Conservation (phyloP, 2,329 filamentous ascomycete species). For the Didymella segeticola region DNA sequence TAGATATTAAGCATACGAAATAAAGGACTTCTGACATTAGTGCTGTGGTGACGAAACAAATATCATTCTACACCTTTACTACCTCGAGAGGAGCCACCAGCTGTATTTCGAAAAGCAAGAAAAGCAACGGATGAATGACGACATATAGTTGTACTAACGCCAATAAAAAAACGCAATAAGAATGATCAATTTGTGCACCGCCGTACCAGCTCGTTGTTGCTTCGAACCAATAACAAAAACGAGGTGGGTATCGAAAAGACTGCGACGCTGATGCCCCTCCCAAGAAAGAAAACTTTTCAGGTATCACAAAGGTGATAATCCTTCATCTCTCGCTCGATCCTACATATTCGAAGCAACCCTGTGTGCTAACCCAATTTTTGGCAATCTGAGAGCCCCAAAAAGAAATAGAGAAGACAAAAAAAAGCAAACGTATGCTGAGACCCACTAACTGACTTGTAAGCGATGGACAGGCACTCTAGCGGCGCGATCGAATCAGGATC, state of each 20-base stretch:
- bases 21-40: neutral
- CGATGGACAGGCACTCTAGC: neutral
- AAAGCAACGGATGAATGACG: neutral
- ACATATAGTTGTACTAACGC: neutral
- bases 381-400: neutral
- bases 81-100: neutral
- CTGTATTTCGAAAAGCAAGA: neutral
- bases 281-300: neutral
- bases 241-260: slow-evolving; percentile 13
- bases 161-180: neutral
- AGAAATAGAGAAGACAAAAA: neutral
- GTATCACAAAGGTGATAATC: neutral
- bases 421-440: neutral
- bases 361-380: neutral
- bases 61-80: neutral
- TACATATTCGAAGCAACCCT: neutral
- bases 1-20: neutral
- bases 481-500: neutral
- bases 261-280: slow-evolving; percentile 11
- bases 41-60: neutral
- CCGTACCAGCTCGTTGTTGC: neutral
- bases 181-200: neutral
- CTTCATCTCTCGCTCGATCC: neutral
- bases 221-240: neutral
- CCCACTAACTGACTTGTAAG: neutral